Base-by-base conservation (phyloP, 2,329 filamentous ascomycete species). In the Aspergillus clavatus region DNA sequence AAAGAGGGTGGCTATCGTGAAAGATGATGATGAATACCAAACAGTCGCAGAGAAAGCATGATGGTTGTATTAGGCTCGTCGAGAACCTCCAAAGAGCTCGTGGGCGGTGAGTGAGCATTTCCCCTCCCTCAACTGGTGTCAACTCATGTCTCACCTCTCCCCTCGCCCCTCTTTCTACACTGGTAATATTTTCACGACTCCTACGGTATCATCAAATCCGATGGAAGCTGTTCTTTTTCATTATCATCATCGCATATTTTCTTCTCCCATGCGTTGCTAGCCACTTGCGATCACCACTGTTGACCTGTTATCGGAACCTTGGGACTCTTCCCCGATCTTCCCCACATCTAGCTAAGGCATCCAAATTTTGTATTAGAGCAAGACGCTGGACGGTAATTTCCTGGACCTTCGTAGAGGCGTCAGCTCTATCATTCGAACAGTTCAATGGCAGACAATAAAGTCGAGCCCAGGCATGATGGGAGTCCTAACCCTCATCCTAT, bases 391-490 rank as follows among this genome's bases (percentile, higher is more conserved):
- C 18, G n/a, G n/a, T n/a, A n/a, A n/a, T n/a, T n/a, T 21, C 18
- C 11, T 35, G n/a, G n/a, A n/a, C 22, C 24, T 39, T 28, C 22
- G 16, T 40, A 37, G n/a, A 31, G 6, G 24, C n/a, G 22, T 38
- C 33, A 28, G 23, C 23, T 27, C 38, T 28, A 18, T n/a, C 26
- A 21, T 35, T 37, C 16, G 23, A 35, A 40, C 42, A 24, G 47
- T 54, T 51, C 54, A 51, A 59, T 59, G 56, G 54, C 57, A 47
- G 43, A 45, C 50, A 47, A 54, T 43, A 52, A 47, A 51, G 50
- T 46, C 44, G 45, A 49, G 36, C 40, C 43, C 38, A 21, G 46
- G 37, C 50, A 50, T 51, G 52, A 52, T 52, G 51, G 43, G 46
- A 46, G 43, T 43, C 51, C 48, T 48, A 46, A 38, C 16, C 43